Conservation (phyloP, 257 asterid species). For the Pogostemon cablin region DNA sequence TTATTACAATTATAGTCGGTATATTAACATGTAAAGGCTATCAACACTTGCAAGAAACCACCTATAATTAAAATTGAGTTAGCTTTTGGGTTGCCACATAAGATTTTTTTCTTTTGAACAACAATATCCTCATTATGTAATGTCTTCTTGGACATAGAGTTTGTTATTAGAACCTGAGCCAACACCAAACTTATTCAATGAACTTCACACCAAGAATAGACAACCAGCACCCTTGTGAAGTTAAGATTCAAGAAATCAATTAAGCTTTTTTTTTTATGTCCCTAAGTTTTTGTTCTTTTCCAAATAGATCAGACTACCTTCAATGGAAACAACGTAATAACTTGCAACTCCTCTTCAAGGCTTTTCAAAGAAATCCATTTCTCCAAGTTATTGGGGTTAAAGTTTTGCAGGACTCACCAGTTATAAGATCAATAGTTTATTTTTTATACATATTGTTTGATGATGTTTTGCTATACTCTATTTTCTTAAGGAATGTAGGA, state of each 20-base stretch:
- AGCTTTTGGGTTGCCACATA: conserved; percentile 2
- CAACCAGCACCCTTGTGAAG: background rate
- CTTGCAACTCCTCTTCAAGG: background rate
- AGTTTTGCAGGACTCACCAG: background rate
- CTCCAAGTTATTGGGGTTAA: background rate
- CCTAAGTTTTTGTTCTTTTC: background rate
- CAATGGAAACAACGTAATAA: background rate
- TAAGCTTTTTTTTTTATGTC: background rate
- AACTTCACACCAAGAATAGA: background rate
- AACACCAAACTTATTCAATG: background rate
- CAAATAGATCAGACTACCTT: background rate
- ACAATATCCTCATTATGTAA: background rate
- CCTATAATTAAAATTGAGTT: background rate
- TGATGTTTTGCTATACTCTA: background rate
- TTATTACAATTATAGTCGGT: background rate
- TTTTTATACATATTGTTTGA: background rate
- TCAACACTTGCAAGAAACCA: background rate
- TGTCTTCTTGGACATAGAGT: background rate
- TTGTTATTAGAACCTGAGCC: background rate
- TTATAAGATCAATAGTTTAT: background rate
- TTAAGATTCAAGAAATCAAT: background rate
- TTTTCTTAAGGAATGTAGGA: background rate
- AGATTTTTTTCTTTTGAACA: background rate
- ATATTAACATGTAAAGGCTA: background rate
- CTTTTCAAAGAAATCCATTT: background rate